Evolutionary conservation across 2,329 filamentous ascomycete genomes (phyloP), one percentile per base, ranked within the genome.

Genomic region (Magnaporthiopsis poae): DNA sequence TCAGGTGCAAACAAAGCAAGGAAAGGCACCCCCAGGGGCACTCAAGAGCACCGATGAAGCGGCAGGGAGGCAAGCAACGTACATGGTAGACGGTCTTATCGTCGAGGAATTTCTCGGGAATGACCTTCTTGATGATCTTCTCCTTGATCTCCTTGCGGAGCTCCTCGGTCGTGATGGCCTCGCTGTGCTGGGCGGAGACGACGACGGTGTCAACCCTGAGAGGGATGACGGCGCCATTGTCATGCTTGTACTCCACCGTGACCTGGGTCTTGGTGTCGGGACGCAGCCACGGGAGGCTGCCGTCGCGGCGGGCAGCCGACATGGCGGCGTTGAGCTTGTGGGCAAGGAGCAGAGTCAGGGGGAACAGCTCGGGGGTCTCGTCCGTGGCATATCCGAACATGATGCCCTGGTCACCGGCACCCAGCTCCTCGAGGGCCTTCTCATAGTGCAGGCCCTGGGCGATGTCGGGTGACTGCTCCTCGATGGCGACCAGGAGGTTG

Each of bases 361-460:
- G 95, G 78, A 98, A 91, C 74, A 96, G 87, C 84, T 99, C 95
- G 69, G 94, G 93, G 75, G 95, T 98, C 87, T 99, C 95, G 77
- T 99, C 95, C 75, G 95, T 96, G 80, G 95, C 95, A 86, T 99
- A 99, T 75, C 95, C 95, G 82, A 99, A 99, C 95, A 99, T 99
- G 86, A 99, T 97, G 86, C 95, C 95, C 86, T 99, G 95, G 82
- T 99, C 95, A 90, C 95, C 95, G 70, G 95, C 95, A 81, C 95
- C 95, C 71, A 99, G 89, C 83, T 96, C 89, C 88, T 99, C 95
- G 64, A 99, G 90, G 73, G 92, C 92, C 85, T 97, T 87, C 72
- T 99, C 95, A 80, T 96, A 96, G 86, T 98, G 92, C 67, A 99
- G 91, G 86, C 95, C 95, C 84, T 98, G 95, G 74, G 95, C 95